Percentiles rank a stretch among this genome's conserved stretches.
Evolutionary conservation across 1,284 basidiomycete species (phyloP).

Genomic region (Ustanciosporium gigantosporum): DNA sequence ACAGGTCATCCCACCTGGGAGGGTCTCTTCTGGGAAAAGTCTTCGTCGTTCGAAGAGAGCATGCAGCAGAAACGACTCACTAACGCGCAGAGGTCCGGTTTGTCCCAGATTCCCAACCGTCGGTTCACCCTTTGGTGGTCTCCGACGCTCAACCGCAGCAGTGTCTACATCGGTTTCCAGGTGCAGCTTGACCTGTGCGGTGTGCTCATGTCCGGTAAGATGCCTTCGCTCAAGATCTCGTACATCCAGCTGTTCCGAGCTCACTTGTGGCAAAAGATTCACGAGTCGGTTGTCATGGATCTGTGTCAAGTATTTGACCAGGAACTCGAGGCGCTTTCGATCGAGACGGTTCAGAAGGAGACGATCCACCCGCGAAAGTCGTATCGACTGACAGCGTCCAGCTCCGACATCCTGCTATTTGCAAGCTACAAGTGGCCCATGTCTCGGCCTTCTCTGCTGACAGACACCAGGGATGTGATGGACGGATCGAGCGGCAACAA

Average conservation of each 20-base stretch:
- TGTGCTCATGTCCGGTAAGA: constrained; percentile 86
- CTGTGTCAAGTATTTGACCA: constrained; percentile 95
- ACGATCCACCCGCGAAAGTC: constrained; percentile 98
- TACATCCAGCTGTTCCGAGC: constrained; percentile 99
- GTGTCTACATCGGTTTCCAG: constrained; percentile 99
- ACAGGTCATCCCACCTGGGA: constrained; percentile 73
- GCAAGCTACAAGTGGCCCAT: constrained; percentile 93
- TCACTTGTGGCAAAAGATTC: constrained; percentile 88
- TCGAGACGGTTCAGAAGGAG: constrained; percentile 99
- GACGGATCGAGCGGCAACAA: constrained; percentile 98
- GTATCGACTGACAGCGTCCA: constrained; percentile 99
- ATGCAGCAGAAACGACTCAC: constrained; percentile 80
- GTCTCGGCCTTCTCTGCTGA: constrained; percentile 89
- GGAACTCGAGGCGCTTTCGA: constrained; percentile 94
- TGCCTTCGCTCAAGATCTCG: constrained; percentile 76
- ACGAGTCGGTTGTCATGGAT: constrained; percentile 90
- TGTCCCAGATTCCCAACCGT: constrained; percentile 98
- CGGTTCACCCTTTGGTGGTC: constrained; percentile 99
- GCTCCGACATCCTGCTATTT: constrained; percentile 93
- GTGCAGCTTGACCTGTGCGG: constrained; percentile 96
- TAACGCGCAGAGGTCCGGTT: constrained; percentile 91
- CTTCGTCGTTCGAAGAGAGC: constrained; percentile 87
- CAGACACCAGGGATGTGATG: constrained; percentile 92
- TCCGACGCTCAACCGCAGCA: constrained; percentile 90
- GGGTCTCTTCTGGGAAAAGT: constrained; percentile 67